Base-by-base conservation (phyloP, 2,329 filamentous ascomycete genomes). In the Ophiocordyceps sinensis region DNA sequence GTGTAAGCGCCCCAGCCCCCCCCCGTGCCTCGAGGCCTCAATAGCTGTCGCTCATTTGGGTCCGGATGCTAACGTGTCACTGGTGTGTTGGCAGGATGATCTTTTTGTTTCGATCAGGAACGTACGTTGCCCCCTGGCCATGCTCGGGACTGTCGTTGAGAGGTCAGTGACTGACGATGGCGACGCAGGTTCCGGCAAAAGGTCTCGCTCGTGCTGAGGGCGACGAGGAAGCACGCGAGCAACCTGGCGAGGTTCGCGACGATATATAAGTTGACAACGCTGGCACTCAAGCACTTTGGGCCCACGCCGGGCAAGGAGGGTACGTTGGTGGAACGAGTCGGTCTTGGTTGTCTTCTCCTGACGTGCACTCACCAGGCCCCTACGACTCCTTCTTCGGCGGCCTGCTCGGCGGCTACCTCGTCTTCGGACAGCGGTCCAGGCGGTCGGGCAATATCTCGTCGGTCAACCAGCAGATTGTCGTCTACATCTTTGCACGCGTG, bases 401-500 rank as follows among this genome's bases (percentile, higher is more conserved):
- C 8, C 67, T 95, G 8, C 58, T 94, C 37, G 91, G 91, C 55
- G 91, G 91, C 41, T 98, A 96, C 70, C 65, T 85, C 46, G 85
- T 96, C 47, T 98, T 98, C 59, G 91, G 89, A 38, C 62, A 68
- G 35, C 70, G 74, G 44, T 74, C 71, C 35, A 62, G 59, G 53
- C 80, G 83, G 45, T 67, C 64, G 31, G 81, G 81, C 51, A 73
- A 74, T 58, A 79, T 85, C 54, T 83, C 81, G 45, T 82, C 77
- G 48, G 82, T 95, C 47, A 94, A 81, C 64, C 86, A 95, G 68
- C 89, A 98, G 70, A 98, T 98, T 58, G 87, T 94, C 60, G 85
- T 96, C 53, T 98, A 98, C 67, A 84, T 98, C 47, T 95, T 95
- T 57, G 91, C 91, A 38, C 79, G 91, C 49, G 91, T 95, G 14